Evolutionary conservation across 768 basidiomycete genomes (phyloP).

Genomic region (Pleurotus giganteus): DNA sequence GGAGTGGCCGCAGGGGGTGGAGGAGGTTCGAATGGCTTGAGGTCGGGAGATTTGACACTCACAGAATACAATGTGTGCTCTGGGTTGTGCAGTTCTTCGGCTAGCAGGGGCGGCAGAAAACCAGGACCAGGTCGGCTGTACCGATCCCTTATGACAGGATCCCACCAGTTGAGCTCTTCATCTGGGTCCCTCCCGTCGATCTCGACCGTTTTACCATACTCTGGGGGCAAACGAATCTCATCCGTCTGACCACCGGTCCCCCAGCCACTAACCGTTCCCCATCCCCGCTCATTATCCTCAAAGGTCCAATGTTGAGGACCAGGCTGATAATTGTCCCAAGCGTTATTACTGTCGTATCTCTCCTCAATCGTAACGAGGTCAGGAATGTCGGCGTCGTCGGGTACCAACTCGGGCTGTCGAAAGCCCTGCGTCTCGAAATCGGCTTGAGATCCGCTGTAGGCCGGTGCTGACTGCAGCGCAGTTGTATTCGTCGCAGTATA

Average conservation of each 20-base stretch:
- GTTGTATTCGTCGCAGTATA: constrained; percentile 36
- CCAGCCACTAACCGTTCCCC: not conserved
- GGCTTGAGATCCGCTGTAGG: constrained; percentile 30
- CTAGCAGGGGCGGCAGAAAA: constrained; percentile 64
- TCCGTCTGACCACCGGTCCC: not conserved
- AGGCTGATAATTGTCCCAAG: constrained; percentile 20
- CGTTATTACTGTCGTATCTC: too few species aligned
- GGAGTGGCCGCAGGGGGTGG: too few species aligned
- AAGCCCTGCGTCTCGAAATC: constrained; percentile 31
- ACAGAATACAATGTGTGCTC: constrained; percentile 73
- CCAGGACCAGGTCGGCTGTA: constrained; percentile 66
- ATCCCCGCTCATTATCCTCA: constrained; percentile 4
- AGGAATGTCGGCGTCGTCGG: constrained; percentile 37
- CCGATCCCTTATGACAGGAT: constrained; percentile 42
- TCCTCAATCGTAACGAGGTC: constrained; percentile 34
- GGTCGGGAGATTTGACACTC: constrained; percentile 30
- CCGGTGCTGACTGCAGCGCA: constrained; percentile 30
- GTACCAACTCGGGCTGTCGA: constrained; percentile 56
- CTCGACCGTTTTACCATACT: constrained; percentile 19
- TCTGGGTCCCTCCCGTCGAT: constrained; percentile 60
- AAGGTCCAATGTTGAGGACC: constrained; percentile 3
- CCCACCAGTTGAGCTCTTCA: constrained; percentile 75
- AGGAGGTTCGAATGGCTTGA: constrained; percentile 13
- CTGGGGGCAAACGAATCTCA: constrained; percentile 12
- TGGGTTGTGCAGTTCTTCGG: constrained; percentile 66